Percentiles rank a stretch among this genome's conserved stretches.
Evolutionary conservation across 257 asterid genomes (phyloP).

Genomic region (Salvia rosmarinus): DNA sequence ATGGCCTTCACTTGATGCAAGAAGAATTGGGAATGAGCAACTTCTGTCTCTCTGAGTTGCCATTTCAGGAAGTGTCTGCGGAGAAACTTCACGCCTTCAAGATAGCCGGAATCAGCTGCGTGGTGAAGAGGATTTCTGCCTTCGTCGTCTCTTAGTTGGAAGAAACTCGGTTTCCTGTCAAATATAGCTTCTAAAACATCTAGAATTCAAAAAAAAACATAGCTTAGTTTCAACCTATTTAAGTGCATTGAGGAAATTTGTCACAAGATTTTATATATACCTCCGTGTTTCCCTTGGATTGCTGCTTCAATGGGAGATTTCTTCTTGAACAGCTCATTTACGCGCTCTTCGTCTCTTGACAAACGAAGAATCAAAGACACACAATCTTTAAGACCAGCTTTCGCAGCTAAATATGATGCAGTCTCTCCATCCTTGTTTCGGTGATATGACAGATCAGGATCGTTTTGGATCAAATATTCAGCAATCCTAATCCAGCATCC

Average conservation of each 20-base stretch:
- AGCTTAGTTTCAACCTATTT: not conserved
- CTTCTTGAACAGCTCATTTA: not conserved
- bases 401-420: conserved; percentile 40
- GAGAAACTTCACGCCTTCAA: conserved; percentile 23
- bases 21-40: conserved; percentile 35
- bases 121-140: conserved; percentile 37
- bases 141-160: conserved; percentile 8
- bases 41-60: conserved; percentile 29
- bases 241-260: not conserved
- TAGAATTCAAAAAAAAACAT: not conserved
- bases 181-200: conserved; percentile 39
- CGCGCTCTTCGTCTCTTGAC: not conserved
- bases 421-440: conserved; percentile 32
- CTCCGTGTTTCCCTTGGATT: conserved; percentile 13
- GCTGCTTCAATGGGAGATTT: conserved; percentile 35
- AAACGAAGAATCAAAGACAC: conserved; percentile 20
- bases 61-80: not conserved
- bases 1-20: conserved; percentile 33
- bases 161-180: conserved; percentile 12
- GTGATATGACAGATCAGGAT: conserved; percentile 20
- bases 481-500: conserved; percentile 17
- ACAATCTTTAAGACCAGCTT: conserved; percentile 33
- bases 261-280: not conserved
- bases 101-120: conserved; percentile 32
- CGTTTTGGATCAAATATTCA: conserved; percentile 23